These are phyloP conservation scores for Aspergillus japonicus DNA, from an alignment of 2,329 filamentous ascomycete species.

Conservation along the genomic window DNA sequence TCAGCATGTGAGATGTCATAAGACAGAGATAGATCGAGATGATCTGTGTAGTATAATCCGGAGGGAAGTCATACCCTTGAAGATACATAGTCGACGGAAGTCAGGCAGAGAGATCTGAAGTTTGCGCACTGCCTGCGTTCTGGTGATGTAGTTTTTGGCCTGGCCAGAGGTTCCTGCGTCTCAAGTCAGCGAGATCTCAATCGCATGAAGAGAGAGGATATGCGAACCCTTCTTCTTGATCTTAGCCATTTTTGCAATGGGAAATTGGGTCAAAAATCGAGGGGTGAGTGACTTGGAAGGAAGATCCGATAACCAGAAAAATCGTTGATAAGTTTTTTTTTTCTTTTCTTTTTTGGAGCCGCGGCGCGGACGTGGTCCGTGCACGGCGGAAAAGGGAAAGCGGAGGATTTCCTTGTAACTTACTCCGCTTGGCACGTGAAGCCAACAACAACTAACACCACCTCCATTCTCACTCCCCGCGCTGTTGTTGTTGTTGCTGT, in stretches of 20 bases:
- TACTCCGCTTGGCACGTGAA: constrained; percentile 18
- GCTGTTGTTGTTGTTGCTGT: background rate
- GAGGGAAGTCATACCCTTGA: constrained; percentile 65
- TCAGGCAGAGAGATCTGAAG: constrained; percentile 95
- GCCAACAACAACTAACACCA: constrained; percentile 3
- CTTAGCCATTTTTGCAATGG: constrained; percentile 60
- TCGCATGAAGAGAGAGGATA: background rate
- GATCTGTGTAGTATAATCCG: background rate
- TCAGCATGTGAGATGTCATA: constrained; percentile 1
- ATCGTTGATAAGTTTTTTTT: constrained; percentile 40
- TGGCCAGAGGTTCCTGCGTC: constrained; percentile 72
- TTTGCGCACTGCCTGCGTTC: constrained; percentile 95
- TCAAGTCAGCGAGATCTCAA: constrained; percentile 3
- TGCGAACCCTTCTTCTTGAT: constrained; percentile 81
- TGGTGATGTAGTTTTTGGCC: constrained; percentile 97
- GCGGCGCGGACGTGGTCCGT: constrained; percentile 30
- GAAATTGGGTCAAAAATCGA: constrained; percentile 11
- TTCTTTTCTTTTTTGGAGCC: constrained; percentile 18
- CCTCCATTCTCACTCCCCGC: background rate
- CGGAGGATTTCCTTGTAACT: constrained; percentile 8
- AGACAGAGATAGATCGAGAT: background rate
- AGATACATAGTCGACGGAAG: constrained; percentile 97
- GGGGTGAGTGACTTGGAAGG: constrained; percentile 19
- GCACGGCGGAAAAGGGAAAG: constrained; percentile 27
- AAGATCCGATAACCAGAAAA: constrained; percentile 38